These are phyloP conservation scores for Blastomyces emzantsi DNA, from an alignment of 2,329 filamentous ascomycete species.

Conservation along the genomic window DNA sequence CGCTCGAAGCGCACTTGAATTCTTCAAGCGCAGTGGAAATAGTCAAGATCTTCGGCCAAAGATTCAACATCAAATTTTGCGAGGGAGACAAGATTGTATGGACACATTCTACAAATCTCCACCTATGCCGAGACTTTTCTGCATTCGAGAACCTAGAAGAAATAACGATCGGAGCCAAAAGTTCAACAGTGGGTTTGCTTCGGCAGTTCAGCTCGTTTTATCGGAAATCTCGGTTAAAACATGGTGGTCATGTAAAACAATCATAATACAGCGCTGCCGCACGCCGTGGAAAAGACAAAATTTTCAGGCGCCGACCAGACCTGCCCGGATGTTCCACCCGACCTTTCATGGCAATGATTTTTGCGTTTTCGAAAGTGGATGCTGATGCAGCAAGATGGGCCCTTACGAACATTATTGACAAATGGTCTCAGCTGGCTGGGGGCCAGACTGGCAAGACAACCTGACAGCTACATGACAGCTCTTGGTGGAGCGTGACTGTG, in stretches of 20 bases:
- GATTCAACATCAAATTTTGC: background rate
- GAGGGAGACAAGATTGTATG: background rate
- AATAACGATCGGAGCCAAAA: background rate
- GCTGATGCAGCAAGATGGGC: background rate
- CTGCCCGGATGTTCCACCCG: background rate
- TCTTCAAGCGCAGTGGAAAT: background rate
- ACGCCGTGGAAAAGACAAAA: background rate
- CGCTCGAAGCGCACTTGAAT: background rate
- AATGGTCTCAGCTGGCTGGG: background rate
- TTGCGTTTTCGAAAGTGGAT: background rate
- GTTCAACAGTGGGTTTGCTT: background rate
- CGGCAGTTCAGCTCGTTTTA: background rate
- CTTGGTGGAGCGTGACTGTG: background rate
- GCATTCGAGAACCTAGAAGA: background rate
- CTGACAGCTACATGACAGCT: constrained; percentile 8
- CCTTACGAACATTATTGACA: background rate
- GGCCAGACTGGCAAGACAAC: background rate
- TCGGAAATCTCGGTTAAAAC: background rate
- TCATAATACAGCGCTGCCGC: background rate
- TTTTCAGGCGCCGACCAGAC: background rate
- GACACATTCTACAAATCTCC: background rate
- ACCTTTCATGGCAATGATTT: background rate
- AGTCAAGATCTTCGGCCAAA: background rate
- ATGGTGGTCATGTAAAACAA: background rate
- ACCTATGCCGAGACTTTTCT: background rate